Base-by-base conservation (phyloP, 1,284 basidiomycete genomes). In the Heterobasidion irregulare region DNA sequence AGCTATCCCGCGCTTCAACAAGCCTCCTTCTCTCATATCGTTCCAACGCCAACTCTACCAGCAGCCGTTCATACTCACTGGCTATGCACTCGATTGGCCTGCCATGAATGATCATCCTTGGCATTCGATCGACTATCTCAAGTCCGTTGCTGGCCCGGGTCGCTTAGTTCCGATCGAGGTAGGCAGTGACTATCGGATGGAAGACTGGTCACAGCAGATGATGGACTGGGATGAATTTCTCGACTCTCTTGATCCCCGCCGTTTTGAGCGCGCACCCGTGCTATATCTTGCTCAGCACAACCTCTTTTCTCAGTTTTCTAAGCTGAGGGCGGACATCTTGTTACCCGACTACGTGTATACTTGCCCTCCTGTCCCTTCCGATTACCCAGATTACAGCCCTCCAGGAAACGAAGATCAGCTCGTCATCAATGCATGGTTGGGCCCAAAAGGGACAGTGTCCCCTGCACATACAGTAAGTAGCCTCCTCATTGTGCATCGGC, bases 251-350 rank as follows among this genome's bases (percentile, higher is more conserved):
- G 72, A 72, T 50, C 63, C 69, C 26, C 43, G 34, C 5, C 16
- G 35, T 43, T 53, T 61, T 36, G 50, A 59, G n/a, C 53, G 61
- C 36, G 61, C 59, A 19, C 66, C 74, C 2, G 64, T 75, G 12
- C 64, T 87, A n/a, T 99, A 99, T 68, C 82, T 98, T 36, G 96
- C 96, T 0, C 96, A 99, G 65, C 87, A 98, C 69, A 80, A 84
- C 60, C 78, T 99, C 7, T 77, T 95, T 59, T 75, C 72, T 33
- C 96, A 99, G 67, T 94, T 98, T 62, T 94, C 93, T 1, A 67
- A 70, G 1, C 75, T 99, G 33, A 75, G 79, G 52, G 70, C 75
- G 9, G 96, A 98, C 65, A 82, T 96, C 51, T 59, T 79, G 10
- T 64, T 91, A 6, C 95, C 96, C 0, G 94, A 98, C 68, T 94